Conservation (phyloP, 345 rosid genomes). For the Balakata baccata region DNA sequence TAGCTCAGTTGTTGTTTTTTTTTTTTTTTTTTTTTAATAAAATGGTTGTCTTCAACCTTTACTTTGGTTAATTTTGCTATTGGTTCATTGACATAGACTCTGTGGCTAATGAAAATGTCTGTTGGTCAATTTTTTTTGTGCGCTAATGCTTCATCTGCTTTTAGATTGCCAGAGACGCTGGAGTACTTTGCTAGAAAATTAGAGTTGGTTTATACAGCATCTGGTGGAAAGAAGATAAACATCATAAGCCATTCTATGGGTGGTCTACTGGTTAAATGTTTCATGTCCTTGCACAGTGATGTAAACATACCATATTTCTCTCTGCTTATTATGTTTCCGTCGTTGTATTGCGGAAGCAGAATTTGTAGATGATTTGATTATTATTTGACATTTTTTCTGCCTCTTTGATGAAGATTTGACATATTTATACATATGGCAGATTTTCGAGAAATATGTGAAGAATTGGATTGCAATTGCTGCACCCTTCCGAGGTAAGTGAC, state of each 20-base stretch:
- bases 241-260: constrained; percentile 96
- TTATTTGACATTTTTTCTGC: not conserved
- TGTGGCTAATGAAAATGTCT: not conserved
- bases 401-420: not conserved
- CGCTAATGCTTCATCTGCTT: constrained; percentile 22
- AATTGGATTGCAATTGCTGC: constrained; percentile 97
- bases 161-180: constrained; percentile 70
- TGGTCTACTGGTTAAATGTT: constrained; percentile 87
- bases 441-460: constrained; percentile 83
- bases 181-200: constrained; percentile 61
- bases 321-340: not conserved
- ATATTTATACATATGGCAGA: constrained; percentile 33
- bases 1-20: too few relatives aligned
- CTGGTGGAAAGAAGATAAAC: constrained; percentile 88
- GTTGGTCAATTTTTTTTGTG: not conserved
- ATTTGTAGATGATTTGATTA: not conserved
- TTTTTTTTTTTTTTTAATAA: not conserved
- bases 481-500: constrained; percentile 70
- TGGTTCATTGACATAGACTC: not conserved
- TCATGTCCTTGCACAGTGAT: constrained; percentile 74
- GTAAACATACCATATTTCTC: constrained; percentile 34
- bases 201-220: constrained; percentile 63
- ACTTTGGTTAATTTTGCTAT: not conserved
- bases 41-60: not conserved
- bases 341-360: not conserved